phyloP scores from a whole-genome alignment of 257 asterid genomes.

The Solanum bulbocastanum region DNA sequence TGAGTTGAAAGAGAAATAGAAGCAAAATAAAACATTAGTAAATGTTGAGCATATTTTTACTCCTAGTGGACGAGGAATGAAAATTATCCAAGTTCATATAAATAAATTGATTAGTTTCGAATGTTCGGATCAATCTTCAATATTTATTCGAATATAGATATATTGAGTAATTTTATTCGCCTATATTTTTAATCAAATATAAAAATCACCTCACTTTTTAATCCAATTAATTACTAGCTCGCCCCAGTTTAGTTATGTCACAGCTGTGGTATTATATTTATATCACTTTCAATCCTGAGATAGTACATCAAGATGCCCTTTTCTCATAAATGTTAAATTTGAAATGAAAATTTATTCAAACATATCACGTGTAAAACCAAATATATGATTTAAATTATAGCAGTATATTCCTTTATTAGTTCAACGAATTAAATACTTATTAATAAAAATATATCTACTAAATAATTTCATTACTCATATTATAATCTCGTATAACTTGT shows the following conservation, averaged over 20 bases:
- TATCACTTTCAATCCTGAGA: background rate
- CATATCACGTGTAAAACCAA: background rate
- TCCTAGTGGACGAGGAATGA: rapidly evolving
- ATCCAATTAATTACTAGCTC: background rate
- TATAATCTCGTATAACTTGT: background rate
- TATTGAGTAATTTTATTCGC: no score
- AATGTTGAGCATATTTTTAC: background rate
- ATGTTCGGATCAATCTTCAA: background rate
- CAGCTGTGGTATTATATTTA: background rate
- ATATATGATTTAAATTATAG: background rate
- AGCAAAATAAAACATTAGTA: background rate
- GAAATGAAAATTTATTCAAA: background rate
- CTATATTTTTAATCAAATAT: no score
- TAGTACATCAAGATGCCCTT: background rate
- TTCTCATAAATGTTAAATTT: background rate
- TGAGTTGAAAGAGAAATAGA: background rate
- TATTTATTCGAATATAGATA: no score
- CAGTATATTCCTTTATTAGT: background rate
- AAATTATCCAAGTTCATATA: background rate
- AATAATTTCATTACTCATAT: background rate
- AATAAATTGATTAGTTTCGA: no score
- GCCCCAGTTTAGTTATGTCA: background rate
- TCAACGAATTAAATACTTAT: background rate
- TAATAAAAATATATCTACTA: background rate
- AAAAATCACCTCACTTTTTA: background rate